Evolutionary conservation across 2,329 filamentous ascomycete species (phyloP).

Genomic region (Pleurostoma richardsiae): DNA sequence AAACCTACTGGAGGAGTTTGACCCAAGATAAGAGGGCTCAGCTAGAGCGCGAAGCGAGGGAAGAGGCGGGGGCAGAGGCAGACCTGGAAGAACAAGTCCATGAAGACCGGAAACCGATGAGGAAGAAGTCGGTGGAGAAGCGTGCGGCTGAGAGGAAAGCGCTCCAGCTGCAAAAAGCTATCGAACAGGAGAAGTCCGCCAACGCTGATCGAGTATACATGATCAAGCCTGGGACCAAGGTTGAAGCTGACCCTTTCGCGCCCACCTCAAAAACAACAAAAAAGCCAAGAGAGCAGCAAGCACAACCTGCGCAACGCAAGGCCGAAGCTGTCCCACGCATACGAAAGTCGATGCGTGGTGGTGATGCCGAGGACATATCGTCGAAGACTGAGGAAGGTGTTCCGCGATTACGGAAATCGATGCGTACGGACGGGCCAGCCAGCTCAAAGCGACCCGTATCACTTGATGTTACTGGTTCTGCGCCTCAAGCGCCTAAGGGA

Average conservation of each 20-base stretch:
- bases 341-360: constrained; percentile 41
- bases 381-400: constrained; percentile 6
- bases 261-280: constrained; percentile 3
- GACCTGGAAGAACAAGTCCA: constrained; percentile 31
- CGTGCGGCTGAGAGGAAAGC: constrained; percentile 31
- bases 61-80: constrained; percentile 44
- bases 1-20: constrained; percentile 65
- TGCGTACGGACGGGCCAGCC: constrained; percentile 12
- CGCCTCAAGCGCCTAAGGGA: not conserved
- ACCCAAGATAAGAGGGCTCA: constrained; percentile 58
- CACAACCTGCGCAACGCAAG: constrained; percentile 11
- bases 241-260: constrained; percentile 7
- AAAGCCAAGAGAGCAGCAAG: constrained; percentile 4
- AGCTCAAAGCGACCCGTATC: constrained; percentile 2
- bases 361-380: constrained; percentile 4
- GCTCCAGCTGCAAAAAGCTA: constrained; percentile 12
- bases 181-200: constrained; percentile 26
- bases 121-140: constrained; percentile 34
- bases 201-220: constrained; percentile 18
- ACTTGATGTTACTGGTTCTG: constrained; percentile 4
- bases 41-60: constrained; percentile 52
- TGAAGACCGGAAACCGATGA: constrained; percentile 28
- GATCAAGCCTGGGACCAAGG: constrained; percentile 22
- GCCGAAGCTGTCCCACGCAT: constrained; percentile 22
- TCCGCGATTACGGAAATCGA: constrained; percentile 27